phyloP scores from a whole-genome alignment of 1,139 yeast genomes.

The Yamadazyma taylorii region DNA sequence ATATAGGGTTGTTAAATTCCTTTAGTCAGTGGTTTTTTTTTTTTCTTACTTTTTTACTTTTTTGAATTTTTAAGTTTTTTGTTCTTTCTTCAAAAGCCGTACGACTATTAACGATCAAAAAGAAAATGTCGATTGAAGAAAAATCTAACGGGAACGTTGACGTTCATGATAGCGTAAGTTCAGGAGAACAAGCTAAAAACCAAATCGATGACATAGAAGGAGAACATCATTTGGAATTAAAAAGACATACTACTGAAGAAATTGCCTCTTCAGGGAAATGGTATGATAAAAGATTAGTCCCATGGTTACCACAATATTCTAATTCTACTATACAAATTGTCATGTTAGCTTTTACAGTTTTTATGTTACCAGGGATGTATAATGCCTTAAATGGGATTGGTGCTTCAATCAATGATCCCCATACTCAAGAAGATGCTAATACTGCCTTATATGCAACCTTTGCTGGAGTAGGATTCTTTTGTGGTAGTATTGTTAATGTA shows the following conservation, averaged over 20 bases:
- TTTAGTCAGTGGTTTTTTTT: neutral
- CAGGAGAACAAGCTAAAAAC: constrained; percentile 6
- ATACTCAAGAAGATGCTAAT: constrained; percentile 50
- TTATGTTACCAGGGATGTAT: constrained; percentile 60
- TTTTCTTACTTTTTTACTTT: too few species aligned
- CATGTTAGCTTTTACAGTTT: constrained; percentile 50
- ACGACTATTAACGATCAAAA: neutral
- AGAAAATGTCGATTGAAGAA: constrained; percentile 19
- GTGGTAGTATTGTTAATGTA: constrained; percentile 57
- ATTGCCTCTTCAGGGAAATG: constrained; percentile 36
- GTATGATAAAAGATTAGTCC: constrained; percentile 36
- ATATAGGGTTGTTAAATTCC: neutral
- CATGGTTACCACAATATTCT: constrained; percentile 41
- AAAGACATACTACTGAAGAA: constrained; percentile 28
- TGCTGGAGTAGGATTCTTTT: constrained; percentile 58
- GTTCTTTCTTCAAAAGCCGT: too few species aligned
- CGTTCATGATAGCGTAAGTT: constrained; percentile 15
- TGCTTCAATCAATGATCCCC: constrained; percentile 38
- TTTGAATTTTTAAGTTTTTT: too few species aligned
- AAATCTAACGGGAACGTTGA: constrained; percentile 15
- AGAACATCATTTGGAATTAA: constrained; percentile 25
- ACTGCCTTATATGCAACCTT: constrained; percentile 58
- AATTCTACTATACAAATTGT: constrained; percentile 44
- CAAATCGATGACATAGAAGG: neutral
- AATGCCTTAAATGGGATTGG: constrained; percentile 59